Conservation (phyloP, 2,329 filamentous ascomycete species). For the Bisporella sp. region DNA sequence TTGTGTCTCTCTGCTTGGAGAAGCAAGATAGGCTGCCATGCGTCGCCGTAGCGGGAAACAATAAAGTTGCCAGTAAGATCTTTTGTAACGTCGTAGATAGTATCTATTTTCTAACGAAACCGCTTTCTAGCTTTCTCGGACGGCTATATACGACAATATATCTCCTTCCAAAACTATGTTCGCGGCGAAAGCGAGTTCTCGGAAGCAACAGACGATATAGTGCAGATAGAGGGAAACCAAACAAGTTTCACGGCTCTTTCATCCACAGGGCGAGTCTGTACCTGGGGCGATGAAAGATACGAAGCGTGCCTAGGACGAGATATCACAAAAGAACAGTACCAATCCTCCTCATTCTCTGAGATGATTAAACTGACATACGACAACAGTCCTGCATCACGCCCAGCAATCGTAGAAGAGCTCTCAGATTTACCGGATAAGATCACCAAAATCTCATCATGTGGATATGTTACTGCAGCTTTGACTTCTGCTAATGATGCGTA, state of each 20-base stretch:
- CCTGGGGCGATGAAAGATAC: conserved; percentile 53
- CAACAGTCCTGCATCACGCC: conserved; percentile 37
- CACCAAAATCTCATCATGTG: conserved; percentile 43
- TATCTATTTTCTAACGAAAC: not conserved
- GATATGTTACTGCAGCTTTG: conserved; percentile 51
- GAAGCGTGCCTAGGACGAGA: conserved; percentile 48
- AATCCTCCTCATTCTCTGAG: not conserved
- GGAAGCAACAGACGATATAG: conserved; percentile 4
- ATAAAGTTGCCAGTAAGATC: conserved; percentile 12
- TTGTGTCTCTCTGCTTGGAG: conserved; percentile 8
- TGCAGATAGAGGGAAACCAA: conserved; percentile 26
- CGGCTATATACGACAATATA: conserved; percentile 11
- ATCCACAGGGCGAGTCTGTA: conserved; percentile 30
- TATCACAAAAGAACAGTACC: conserved; percentile 17
- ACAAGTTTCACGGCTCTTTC: conserved; percentile 32
- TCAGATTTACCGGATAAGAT: conserved; percentile 44
- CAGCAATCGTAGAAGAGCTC: conserved; percentile 42
- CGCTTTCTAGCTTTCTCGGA: conserved; percentile 1
- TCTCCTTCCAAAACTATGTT: conserved; percentile 8
- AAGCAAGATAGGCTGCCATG: conserved; percentile 16
- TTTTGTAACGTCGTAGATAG: not conserved
- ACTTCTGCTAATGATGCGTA: conserved; percentile 53
- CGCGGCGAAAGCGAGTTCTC: conserved; percentile 1
- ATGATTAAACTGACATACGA: too few relatives aligned
- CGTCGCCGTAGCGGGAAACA: conserved; percentile 30